phyloP scores from a whole-genome alignment of 2,329 filamentous ascomycete genomes.

The Sordariomycetes sp. region DNA sequence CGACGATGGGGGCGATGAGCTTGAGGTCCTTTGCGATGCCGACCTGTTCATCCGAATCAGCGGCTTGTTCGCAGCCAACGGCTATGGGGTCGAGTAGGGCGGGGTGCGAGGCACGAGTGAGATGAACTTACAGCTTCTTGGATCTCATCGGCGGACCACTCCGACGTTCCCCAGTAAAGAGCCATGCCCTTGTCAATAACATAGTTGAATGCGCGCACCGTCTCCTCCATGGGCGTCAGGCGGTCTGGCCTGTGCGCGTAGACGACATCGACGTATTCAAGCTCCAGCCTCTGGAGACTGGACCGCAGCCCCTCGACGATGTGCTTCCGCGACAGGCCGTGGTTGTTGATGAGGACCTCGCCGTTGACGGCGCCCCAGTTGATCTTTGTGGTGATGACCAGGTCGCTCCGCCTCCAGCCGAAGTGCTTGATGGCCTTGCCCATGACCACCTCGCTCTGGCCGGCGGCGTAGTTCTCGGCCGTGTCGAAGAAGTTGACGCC shows the following conservation, averaged over 20 bases:
- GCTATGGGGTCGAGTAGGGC: too few relatives aligned
- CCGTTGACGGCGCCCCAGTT: slow-evolving; percentile 57
- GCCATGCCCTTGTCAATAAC: slow-evolving; percentile 59
- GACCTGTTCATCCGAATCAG: slow-evolving; percentile 24
- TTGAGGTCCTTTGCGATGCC: slow-evolving; percentile 48
- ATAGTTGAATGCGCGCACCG: slow-evolving; percentile 61
- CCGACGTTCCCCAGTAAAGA: slow-evolving; percentile 64
- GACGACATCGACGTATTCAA: slow-evolving; percentile 58
- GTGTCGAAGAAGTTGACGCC: slow-evolving; percentile 58
- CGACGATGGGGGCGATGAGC: slow-evolving; percentile 54
- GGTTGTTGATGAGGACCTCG: slow-evolving; percentile 54
- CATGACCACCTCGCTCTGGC: slow-evolving; percentile 56
- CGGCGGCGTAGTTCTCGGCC: slow-evolving; percentile 50
- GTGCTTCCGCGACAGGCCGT: slow-evolving; percentile 58
- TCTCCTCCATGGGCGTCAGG: slow-evolving; percentile 61
- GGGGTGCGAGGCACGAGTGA: neutral
- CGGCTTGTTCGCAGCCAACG: too few relatives aligned
- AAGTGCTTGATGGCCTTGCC: slow-evolving; percentile 52
- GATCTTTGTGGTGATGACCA: slow-evolving; percentile 54
- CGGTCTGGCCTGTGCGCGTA: slow-evolving; percentile 63
- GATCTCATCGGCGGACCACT: slow-evolving; percentile 63
- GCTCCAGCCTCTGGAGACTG: slow-evolving; percentile 45
- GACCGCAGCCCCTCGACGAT: slow-evolving; percentile 46
- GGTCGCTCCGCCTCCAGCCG: slow-evolving; percentile 51
- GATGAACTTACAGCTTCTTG: slow-evolving; percentile 37